Conservation (phyloP, 345 rosid species). For the Eucalyptus tenuipes region DNA sequence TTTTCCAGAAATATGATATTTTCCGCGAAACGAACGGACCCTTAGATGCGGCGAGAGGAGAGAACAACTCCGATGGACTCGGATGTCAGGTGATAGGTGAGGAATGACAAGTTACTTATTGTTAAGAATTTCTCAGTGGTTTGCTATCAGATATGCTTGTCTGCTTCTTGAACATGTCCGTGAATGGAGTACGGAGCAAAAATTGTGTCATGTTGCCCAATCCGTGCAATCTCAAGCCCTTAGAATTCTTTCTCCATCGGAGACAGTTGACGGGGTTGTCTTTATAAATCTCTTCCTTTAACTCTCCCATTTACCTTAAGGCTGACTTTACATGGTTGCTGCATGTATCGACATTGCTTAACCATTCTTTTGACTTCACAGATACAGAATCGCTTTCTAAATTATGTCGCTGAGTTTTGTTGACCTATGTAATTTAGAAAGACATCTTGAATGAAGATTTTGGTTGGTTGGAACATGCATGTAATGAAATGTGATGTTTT, state of each 20-base stretch:
- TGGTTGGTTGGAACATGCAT: not conserved
- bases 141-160: conserved; percentile 25
- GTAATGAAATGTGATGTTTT: not conserved
- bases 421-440: not conserved
- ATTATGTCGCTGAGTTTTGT: not conserved
- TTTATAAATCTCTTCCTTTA: not conserved
- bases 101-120: not conserved
- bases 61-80: not conserved
- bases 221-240: conserved; percentile 54
- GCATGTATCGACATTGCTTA: not conserved
- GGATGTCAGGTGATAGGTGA: not conserved
- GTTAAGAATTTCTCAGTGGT: not conserved
- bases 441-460: not conserved
- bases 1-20: no score
- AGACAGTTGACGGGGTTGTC: conserved; percentile 51
- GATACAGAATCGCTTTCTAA: not conserved
- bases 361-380: not conserved
- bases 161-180: conserved; percentile 66
- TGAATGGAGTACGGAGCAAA: conserved; percentile 88
- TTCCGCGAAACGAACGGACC: no score
- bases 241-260: conserved; percentile 59
- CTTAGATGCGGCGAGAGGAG: not conserved
- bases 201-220: conserved; percentile 78
- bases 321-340: not conserved
- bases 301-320: not conserved